These are phyloP conservation scores for Mycena epipterygia DNA, from an alignment of 768 basidiomycete species.

Conservation along the genomic window DNA sequence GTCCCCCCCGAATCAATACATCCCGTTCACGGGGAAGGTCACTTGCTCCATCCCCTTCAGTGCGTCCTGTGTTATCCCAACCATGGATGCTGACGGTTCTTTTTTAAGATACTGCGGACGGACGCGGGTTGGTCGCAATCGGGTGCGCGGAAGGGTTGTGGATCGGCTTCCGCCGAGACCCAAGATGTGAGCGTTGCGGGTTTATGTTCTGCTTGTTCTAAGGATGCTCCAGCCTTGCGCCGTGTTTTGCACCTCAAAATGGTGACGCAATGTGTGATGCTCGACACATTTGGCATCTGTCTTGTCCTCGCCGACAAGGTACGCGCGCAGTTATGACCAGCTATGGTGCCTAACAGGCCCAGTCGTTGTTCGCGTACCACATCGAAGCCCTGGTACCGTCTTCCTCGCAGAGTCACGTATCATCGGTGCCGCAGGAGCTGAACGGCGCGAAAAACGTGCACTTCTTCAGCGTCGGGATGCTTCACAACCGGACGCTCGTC, in stretches of 20 bases:
- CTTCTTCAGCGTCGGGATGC: slow-evolving; percentile 94
- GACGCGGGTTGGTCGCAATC: slow-evolving; percentile 89
- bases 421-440: slow-evolving; percentile 90
- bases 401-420: slow-evolving; percentile 75
- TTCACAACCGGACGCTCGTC: slow-evolving; percentile 93
- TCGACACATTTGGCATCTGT: slow-evolving; percentile 97
- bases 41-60: slow-evolving; percentile 97
- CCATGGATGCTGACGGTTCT: not conserved
- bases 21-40: slow-evolving; percentile 85
- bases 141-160: slow-evolving; percentile 97
- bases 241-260: slow-evolving; percentile 93
- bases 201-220: not conserved
- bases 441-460: slow-evolving; percentile 84
- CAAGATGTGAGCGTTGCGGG: slow-evolving; percentile 70
- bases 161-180: slow-evolving; percentile 95
- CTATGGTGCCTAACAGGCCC: not conserved
- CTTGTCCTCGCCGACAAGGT: slow-evolving; percentile 95
- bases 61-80: slow-evolving; percentile 52
- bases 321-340: not conserved
- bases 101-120: slow-evolving; percentile 82
- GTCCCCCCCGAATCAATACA: slow-evolving; percentile 71
- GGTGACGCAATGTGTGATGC: slow-evolving; percentile 95
- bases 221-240: slow-evolving; percentile 75
- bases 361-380: slow-evolving; percentile 93
- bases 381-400: slow-evolving; percentile 97